Percentiles rank a stretch among this genome's conserved stretches.
Evolutionary conservation across 2,329 filamentous ascomycete species (phyloP).

Genomic region (Fusarium sarcochroum): DNA sequence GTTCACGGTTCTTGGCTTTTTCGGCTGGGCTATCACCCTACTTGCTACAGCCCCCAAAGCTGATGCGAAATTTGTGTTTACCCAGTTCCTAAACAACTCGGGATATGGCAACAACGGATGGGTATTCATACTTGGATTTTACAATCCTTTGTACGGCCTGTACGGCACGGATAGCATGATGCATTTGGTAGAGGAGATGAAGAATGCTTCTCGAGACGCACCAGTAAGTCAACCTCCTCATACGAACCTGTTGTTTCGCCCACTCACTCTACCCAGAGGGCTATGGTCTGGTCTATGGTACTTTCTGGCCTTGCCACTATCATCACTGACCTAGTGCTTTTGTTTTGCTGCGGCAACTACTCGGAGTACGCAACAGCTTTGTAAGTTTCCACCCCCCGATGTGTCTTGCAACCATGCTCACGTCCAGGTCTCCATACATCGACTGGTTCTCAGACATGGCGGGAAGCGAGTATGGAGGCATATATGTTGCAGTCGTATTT

Average conservation of each 20-base stretch:
- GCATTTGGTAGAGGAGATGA: conserved; percentile 35
- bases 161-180: conserved; percentile 29
- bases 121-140: conserved; percentile 23
- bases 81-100: conserved; percentile 23
- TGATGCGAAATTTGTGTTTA: conserved; percentile 15
- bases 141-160: conserved; percentile 15
- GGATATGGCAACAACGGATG: conserved; percentile 19
- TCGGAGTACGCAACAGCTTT: not conserved
- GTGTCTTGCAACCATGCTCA: not conserved
- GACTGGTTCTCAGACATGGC: conserved; percentile 24
- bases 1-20: conserved; percentile 23
- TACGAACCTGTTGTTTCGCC: not conserved
- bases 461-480: not conserved
- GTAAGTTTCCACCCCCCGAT: not conserved
- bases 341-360: conserved; percentile 21
- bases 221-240: not conserved
- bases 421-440: conserved; percentile 3
- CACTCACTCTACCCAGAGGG: conserved; percentile 2
- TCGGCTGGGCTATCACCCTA: conserved; percentile 18
- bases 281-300: conserved; percentile 29
- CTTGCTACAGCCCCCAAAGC: conserved; percentile 14
- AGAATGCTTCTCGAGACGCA: conserved; percentile 16
- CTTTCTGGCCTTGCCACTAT: conserved; percentile 21
- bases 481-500: conserved; percentile 17
- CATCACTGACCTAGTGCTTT: conserved; percentile 8